phyloP scores from a whole-genome alignment of 306 rosid genomes.

The Cajanus cajan region DNA sequence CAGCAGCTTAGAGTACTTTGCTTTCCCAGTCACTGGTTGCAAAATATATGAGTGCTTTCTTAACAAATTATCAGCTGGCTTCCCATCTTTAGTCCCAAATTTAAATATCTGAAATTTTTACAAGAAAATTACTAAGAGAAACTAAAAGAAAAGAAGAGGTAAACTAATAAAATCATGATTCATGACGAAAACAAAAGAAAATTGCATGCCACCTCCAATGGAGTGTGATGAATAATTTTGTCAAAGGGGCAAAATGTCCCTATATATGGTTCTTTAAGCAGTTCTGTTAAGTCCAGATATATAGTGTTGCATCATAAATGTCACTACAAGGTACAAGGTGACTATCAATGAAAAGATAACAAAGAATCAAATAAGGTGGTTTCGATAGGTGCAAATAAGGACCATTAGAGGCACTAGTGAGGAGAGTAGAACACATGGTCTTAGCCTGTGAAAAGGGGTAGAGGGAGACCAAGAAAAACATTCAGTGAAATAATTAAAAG shows the following conservation, averaged over 20 bases:
- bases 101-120: conserved; percentile 64
- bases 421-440: no score
- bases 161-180: conserved; percentile 15
- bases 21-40: conserved; percentile 90
- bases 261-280: not conserved
- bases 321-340: not conserved
- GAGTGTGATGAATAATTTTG: conserved; percentile 7
- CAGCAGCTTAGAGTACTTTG: conserved; percentile 73
- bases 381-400: not conserved
- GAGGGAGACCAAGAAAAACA: not conserved
- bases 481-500: not conserved
- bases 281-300: conserved; percentile 16
- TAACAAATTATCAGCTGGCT: conserved; percentile 55
- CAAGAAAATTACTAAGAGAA: conserved; percentile 19
- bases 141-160: not conserved
- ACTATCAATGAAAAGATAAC: not conserved
- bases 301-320: not conserved
- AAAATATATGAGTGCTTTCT: conserved; percentile 67
- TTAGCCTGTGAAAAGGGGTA: not conserved
- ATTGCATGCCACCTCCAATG: conserved; percentile 9
- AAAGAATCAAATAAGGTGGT: not conserved
- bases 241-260: not conserved
- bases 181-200: conserved; percentile 8
- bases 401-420: not conserved
- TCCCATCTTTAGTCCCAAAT: conserved; percentile 87